Conservation (phyloP, 495 filamentous ascomycete genomes). For the Hypoxylon perforatum region DNA sequence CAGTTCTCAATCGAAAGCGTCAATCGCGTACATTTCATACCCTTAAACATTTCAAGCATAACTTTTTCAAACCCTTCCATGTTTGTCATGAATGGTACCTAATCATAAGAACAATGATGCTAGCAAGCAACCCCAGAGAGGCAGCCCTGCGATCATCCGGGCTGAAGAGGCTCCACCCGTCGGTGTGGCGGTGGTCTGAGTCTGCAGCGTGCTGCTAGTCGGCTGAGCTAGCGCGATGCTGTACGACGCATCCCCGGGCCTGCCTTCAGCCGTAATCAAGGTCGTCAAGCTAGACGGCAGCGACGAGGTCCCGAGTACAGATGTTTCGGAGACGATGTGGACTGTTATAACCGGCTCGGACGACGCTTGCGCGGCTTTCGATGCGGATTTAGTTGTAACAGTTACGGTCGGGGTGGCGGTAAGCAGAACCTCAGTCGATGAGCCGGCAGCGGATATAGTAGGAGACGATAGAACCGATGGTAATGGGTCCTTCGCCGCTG, state of each 20-base stretch:
- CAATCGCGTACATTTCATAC: no score
- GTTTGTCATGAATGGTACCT: no score
- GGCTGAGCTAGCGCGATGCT: slow-evolving; percentile 22
- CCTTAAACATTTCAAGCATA: no score
- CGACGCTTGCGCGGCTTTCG: not conserved
- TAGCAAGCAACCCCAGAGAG: slow-evolving; percentile 26
- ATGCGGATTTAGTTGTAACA: not conserved
- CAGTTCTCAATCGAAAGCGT: no score
- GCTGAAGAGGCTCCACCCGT: slow-evolving; percentile 19
- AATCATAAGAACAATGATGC: slow-evolving; percentile 23
- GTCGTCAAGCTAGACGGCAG: slow-evolving; percentile 24
- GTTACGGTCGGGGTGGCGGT: not conserved
- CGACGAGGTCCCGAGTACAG: slow-evolving; percentile 26
- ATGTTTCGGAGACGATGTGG: slow-evolving; percentile 19
- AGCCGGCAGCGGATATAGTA: not conserved
- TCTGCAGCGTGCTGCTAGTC: slow-evolving; percentile 14
- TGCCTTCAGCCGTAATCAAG: slow-evolving; percentile 30
- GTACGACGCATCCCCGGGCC: slow-evolving; percentile 25
- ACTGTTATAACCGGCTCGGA: slow-evolving; percentile 27
- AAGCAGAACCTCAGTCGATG: not conserved
- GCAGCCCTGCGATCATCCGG: not conserved
- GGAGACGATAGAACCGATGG: slow-evolving; percentile 11
- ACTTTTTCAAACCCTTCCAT: no score
- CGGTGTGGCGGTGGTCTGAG: slow-evolving; percentile 7
- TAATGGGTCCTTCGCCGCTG: not conserved